Conservation (phyloP, 1,139 yeast species). For the Magnusiomyces magnusii region DNA sequence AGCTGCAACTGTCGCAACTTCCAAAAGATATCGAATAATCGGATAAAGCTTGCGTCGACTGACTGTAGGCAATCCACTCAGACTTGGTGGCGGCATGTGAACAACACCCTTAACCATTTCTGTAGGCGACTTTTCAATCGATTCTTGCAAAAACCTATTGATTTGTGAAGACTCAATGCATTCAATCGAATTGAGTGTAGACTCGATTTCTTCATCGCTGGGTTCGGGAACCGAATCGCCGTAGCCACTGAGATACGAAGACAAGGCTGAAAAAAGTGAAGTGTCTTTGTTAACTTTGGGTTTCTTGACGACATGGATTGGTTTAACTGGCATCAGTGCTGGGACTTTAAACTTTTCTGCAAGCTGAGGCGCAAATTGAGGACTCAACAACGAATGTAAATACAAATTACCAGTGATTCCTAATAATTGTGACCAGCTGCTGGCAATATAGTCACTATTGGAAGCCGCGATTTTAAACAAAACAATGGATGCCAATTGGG, state of each 20-base stretch:
- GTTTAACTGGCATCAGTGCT: conserved; percentile 52
- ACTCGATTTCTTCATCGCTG: conserved; percentile 82
- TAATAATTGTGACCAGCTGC: conserved; percentile 55
- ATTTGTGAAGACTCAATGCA: conserved; percentile 66
- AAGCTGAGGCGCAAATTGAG: conserved; percentile 39
- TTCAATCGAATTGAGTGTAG: conserved; percentile 73
- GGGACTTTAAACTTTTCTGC: conserved; percentile 34
- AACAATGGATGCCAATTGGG: conserved; percentile 82
- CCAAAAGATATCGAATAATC: conserved; percentile 20
- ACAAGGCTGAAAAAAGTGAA: conserved; percentile 79
- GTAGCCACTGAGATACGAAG: conserved; percentile 83
- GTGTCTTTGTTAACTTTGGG: conserved; percentile 55
- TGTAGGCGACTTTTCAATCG: conserved; percentile 7
- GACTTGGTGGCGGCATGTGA: conserved; percentile 24
- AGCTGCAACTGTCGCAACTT: conserved; percentile 22
- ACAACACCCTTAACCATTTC: conserved; percentile 19
- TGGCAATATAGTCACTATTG: neutral
- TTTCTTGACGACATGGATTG: conserved; percentile 57
- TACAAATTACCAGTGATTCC: conserved; percentile 57
- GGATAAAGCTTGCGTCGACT: conserved; percentile 20
- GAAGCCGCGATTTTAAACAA: conserved; percentile 57
- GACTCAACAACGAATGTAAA: conserved; percentile 64
- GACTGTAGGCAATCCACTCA: conserved; percentile 20
- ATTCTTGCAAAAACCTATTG: conserved; percentile 40
- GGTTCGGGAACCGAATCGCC: conserved; percentile 88